phyloP scores from a whole-genome alignment of 2,329 filamentous ascomycete genomes.

The Volutella citrinella region DNA sequence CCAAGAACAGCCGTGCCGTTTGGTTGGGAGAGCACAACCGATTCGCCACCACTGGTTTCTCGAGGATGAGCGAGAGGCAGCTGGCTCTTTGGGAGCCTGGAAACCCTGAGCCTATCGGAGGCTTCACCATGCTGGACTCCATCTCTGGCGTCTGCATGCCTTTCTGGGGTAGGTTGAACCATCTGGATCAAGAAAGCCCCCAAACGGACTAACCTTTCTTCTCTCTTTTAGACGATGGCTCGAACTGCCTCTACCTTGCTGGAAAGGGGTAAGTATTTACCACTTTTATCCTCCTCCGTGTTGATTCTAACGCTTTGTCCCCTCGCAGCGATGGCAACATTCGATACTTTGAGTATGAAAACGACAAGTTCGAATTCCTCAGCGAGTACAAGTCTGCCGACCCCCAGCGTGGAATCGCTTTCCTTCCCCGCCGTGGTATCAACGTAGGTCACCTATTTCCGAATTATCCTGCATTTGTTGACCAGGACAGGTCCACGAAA shows the following conservation, averaged over 20 bases:
- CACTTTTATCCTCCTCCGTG: not conserved
- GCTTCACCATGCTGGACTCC: constrained; percentile 86
- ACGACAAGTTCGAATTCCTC: constrained; percentile 97
- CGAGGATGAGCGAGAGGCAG: constrained; percentile 96
- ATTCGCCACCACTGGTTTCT: constrained; percentile 95
- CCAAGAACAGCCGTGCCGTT: constrained; percentile 94
- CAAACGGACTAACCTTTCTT: constrained; percentile 23
- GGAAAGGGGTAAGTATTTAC: constrained; percentile 79
- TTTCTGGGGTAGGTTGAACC: constrained; percentile 72
- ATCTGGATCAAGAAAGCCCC: not conserved
- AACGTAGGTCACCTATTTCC: constrained; percentile 58
- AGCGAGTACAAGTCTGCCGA: constrained; percentile 97
- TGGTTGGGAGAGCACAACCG: constrained; percentile 98
- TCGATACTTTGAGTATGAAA: constrained; percentile 96
- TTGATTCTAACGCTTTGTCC: constrained; percentile 7
- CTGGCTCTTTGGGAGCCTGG: constrained; percentile 94
- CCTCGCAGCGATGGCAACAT: constrained; percentile 88
- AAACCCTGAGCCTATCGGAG: constrained; percentile 79
- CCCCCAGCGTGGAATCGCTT: constrained; percentile 90
- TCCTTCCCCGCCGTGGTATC: constrained; percentile 90
- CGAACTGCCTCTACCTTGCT: constrained; percentile 90
- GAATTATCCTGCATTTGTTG: constrained; percentile 14
- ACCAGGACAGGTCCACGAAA: constrained; percentile 72
- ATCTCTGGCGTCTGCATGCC: constrained; percentile 99
- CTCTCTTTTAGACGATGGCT: constrained; percentile 87